Evolutionary conservation across 2,329 filamentous ascomycete species (phyloP), one percentile per base, ranked within the genome.

Genomic region (Xylariaceae sp.): DNA sequence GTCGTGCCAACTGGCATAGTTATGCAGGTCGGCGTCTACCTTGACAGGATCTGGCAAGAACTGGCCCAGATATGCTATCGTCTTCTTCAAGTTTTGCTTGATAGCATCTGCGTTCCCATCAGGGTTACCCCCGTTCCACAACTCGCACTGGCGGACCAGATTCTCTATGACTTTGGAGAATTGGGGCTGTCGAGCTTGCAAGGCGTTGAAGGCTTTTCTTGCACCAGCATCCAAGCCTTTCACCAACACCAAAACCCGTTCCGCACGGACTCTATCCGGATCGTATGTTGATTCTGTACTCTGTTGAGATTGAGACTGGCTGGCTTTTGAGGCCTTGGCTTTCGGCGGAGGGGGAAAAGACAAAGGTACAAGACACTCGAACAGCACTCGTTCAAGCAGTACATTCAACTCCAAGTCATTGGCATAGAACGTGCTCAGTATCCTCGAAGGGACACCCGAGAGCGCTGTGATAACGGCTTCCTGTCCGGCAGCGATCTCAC

Each of bases 1-100:
- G 60, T 98, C 90, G 56, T 97, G 88, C 53, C 84, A 75, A 63
- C 91, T 95, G 29, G 89, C 89, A 60, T 96, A 97, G 55, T 87
- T 94, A 67, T 87, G 83, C 11, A 98, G 69, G 63, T 97, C 89
- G 13, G 81, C 78, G 26, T 78, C 79, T 15, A 87, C 83, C 51
- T 85, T 81, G 39, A 78, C 62, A 0, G 81, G 68, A 52, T 98
- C 91, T 0, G 90, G 87, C 39, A 95, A 79, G 42, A 83, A 83
- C 48, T 81, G 80, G 4, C 82, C 76, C 32, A 95, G 70, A 59
- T 83, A 87, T 38, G 84, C 74, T 34, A 94, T 81, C 11, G 89
- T 79, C 51, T 77, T 82, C 43, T 81, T 79, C 22, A 98, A 74
- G 41, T 83, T 83, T 9, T 73, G 70, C 53, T 89, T 89, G 52